Percentiles rank a stretch among this genome's conserved stretches.
Conservation (phyloP, 306 rosid genomes). For the Malus sylvestris region DNA sequence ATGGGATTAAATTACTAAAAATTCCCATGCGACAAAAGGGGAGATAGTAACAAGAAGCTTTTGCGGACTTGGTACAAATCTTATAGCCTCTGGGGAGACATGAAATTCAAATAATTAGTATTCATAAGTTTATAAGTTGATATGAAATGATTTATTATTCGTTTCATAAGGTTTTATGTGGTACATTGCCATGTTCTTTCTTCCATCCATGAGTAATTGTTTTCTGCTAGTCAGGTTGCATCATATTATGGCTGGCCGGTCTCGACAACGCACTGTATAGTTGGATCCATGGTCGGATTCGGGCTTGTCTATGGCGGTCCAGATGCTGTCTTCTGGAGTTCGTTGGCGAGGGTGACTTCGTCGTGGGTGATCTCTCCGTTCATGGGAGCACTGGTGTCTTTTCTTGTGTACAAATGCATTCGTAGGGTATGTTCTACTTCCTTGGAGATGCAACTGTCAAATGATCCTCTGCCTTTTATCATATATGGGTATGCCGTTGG, state of each 20-base stretch:
- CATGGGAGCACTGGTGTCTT: constrained; percentile 82
- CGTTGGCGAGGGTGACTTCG: constrained; percentile 80
- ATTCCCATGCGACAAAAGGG: not conserved
- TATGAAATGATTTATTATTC: not conserved
- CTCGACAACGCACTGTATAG: constrained; percentile 96
- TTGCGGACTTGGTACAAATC: not conserved
- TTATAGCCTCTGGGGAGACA: not conserved
- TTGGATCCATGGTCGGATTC: constrained; percentile 98
- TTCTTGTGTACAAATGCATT: constrained; percentile 90
- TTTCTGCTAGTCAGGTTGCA: constrained; percentile 48
- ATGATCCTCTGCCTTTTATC: not conserved
- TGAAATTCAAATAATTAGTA: not conserved
- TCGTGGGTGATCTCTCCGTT: constrained; percentile 92
- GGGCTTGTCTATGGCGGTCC: constrained; percentile 82
- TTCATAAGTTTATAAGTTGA: no score
- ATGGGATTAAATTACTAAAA: not conserved
- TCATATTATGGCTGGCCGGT: constrained; percentile 96
- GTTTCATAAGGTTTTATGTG: not conserved
- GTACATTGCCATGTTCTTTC: not conserved
- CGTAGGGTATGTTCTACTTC: constrained; percentile 63
- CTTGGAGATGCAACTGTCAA: constrained; percentile 1
- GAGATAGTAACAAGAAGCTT: not conserved
- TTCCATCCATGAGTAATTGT: constrained; percentile 3
- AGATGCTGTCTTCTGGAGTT: constrained; percentile 95
- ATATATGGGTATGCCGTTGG: constrained; percentile 1